Percentiles rank a stretch among this genome's conserved stretches.
Conservation (phyloP, 768 basidiomycete genomes). For the Leccinellum luteum region DNA sequence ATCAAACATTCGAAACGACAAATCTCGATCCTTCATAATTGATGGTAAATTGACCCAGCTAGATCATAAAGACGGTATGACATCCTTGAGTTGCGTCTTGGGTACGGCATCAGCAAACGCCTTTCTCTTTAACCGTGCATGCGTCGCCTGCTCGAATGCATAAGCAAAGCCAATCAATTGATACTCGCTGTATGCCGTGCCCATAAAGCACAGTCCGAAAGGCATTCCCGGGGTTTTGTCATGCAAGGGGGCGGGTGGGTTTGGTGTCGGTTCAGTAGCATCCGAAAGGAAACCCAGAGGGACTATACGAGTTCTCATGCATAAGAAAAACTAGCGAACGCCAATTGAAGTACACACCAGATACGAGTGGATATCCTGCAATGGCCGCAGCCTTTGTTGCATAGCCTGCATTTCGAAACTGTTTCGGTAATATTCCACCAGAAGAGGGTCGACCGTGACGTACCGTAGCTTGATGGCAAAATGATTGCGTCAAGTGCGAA, state of each 20-base stretch:
- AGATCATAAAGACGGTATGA: slow-evolving; percentile 15
- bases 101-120: slow-evolving; percentile 56
- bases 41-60: background rate
- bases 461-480: slow-evolving; percentile 36
- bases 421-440: background rate
- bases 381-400: slow-evolving; percentile 31
- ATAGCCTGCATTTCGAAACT: slow-evolving; percentile 13
- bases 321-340: background rate
- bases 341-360: slow-evolving; percentile 18
- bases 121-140: slow-evolving; percentile 43
- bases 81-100: slow-evolving; percentile 45
- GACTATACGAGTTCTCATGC: slow-evolving; percentile 37
- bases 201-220: slow-evolving; percentile 43
- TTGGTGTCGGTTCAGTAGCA: slow-evolving; percentile 24
- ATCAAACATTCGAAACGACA: background rate
- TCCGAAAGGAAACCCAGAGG: slow-evolving; percentile 41
- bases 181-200: slow-evolving; percentile 45
- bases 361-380: slow-evolving; percentile 37
- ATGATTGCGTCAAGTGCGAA: slow-evolving; percentile 52
- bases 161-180: slow-evolving; percentile 42
- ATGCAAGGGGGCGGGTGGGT: slow-evolving; percentile 37
- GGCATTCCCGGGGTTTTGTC: slow-evolving; percentile 37
- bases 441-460: background rate
- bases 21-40: background rate
- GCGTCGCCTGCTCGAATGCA: slow-evolving; percentile 56